Conservation (phyloP, 2,329 filamentous ascomycete species). For the Pseudogymnoascus sp. region DNA sequence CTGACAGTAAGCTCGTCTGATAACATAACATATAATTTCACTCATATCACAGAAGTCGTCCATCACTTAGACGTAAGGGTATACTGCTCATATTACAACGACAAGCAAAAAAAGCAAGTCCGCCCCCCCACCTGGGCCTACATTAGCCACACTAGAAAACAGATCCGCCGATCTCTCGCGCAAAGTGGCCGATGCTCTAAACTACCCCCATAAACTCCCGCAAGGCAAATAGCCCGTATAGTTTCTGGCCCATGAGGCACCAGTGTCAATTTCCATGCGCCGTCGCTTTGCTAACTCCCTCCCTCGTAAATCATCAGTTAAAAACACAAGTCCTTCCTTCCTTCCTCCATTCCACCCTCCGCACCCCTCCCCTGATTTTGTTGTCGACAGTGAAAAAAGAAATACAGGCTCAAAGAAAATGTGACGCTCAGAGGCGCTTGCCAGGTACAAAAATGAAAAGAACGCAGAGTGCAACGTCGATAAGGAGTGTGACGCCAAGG, state of each 20-base stretch:
- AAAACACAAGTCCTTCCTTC: background rate
- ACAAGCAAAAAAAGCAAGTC: constrained; percentile 1
- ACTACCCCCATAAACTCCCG: background rate
- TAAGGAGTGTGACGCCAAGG: constrained; percentile 63
- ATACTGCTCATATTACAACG: constrained; percentile 9
- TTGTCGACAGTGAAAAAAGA: background rate
- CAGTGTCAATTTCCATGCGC: background rate
- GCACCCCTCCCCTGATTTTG: background rate
- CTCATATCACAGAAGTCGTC: background rate
- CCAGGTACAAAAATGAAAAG: constrained; percentile 95
- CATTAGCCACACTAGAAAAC: background rate
- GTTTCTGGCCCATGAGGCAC: background rate
- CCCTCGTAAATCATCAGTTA: constrained; percentile 4
- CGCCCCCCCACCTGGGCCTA: background rate
- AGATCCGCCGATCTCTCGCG: background rate
- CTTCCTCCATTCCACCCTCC: background rate
- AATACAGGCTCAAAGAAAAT: background rate
- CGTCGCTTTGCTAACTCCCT: background rate
- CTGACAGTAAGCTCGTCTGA: too few relatives aligned
- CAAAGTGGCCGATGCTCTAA: background rate
- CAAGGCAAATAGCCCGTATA: background rate
- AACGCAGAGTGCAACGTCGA: constrained; percentile 76
- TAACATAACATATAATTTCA: background rate
- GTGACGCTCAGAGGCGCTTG: constrained; percentile 56
- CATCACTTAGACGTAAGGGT: background rate